These are phyloP conservation scores for Aspergillus fumigatiaffinis DNA, from an alignment of 2,329 filamentous ascomycete genomes.

Conservation along the genomic window DNA sequence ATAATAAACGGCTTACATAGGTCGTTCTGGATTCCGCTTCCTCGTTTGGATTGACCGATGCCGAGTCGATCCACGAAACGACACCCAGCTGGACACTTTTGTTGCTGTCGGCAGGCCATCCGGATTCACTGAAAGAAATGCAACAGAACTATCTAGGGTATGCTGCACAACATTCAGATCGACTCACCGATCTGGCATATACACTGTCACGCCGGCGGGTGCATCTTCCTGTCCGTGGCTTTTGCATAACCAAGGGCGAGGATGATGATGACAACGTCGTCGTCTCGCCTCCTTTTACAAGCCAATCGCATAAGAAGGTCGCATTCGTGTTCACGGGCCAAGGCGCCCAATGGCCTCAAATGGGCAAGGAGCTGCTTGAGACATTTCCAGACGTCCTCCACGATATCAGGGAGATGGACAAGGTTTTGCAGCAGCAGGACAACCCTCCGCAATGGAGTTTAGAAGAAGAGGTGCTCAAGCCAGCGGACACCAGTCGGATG, in stretches of 20 bases:
- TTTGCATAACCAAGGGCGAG: conserved; percentile 2
- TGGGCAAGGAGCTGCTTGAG: conserved; percentile 28
- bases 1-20: not conserved
- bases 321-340: conserved; percentile 35
- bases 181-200: conserved; percentile 11
- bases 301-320: conserved; percentile 1
- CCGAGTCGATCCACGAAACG: not conserved
- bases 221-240: conserved; percentile 13
- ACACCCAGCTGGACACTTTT: not conserved
- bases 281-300: conserved; percentile 1
- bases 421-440: conserved; percentile 6
- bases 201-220: conserved; percentile 13
- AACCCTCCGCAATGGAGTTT: conserved; percentile 5
- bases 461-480: conserved; percentile 8
- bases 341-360: conserved; percentile 33
- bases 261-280: not conserved
- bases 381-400: conserved; percentile 15
- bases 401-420: conserved; percentile 15
- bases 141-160: not conserved
- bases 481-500: conserved; percentile 8
- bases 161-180: conserved; percentile 5
- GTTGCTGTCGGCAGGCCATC: not conserved
- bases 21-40: conserved; percentile 12
- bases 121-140: not conserved
- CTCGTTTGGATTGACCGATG: not conserved